Evolutionary conservation across 176 grass and related monocot species (phyloP).

Genomic region (Lolium perenne): DNA sequence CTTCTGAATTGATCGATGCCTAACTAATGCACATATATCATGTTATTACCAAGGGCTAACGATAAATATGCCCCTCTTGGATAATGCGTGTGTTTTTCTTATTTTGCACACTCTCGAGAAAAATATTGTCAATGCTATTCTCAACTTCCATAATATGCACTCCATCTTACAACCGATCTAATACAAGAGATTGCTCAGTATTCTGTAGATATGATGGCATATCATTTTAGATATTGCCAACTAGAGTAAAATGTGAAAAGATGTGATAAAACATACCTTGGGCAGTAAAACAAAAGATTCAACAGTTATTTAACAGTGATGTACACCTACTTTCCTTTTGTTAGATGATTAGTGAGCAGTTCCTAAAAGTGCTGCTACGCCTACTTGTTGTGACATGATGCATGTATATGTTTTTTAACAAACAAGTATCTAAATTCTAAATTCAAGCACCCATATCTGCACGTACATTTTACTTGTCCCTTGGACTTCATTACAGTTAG

Average conservation of each 20-base stretch:
- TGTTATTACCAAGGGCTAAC: background rate
- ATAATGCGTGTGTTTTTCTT: constrained; percentile 27
- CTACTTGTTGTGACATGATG: constrained; percentile 12
- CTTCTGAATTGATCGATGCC: constrained; percentile 13
- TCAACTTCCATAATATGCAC: background rate
- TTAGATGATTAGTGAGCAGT: background rate
- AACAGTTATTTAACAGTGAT: constrained; percentile 1
- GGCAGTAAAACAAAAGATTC: background rate
- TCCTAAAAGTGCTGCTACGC: background rate
- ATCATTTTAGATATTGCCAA: constrained; percentile 20
- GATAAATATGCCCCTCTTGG: constrained; percentile 12
- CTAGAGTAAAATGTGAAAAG: background rate
- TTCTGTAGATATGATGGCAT: constrained; percentile 25
- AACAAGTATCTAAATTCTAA: background rate
- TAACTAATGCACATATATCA: background rate
- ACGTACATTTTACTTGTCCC: constrained; percentile 15
- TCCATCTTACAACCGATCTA: constrained; percentile 12
- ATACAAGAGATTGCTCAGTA: background rate
- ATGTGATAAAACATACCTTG: background rate
- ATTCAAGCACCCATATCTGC: background rate
- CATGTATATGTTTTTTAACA: background rate
- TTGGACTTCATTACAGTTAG: constrained; percentile 20
- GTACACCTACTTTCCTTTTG: background rate
- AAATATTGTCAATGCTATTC: background rate
- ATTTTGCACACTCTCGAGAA: background rate